These are phyloP conservation scores for Candolleomyces aberdarensis DNA, from an alignment of 768 basidiomycete genomes.

Conservation along the genomic window DNA sequence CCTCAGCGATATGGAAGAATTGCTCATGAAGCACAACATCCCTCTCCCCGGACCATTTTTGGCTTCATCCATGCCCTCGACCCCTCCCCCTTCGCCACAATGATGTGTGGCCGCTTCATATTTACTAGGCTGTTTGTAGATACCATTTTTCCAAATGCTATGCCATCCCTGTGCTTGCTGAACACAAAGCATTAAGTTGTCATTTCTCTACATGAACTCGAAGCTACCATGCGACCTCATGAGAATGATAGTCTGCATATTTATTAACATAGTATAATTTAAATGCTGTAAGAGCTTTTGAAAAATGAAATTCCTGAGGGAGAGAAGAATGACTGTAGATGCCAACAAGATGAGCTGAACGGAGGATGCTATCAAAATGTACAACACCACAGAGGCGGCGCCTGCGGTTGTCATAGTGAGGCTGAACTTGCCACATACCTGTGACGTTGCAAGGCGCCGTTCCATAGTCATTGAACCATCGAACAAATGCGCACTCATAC, in stretches of 20 bases:
- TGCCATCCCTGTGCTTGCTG: no score
- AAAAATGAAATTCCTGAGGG: background rate
- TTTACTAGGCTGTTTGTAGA: no score
- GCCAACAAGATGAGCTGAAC: conserved; percentile 10
- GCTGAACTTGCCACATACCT: conserved; percentile 17
- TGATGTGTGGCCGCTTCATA: no score
- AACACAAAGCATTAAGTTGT: no score
- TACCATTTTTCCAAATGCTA: no score
- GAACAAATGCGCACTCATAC: conserved; percentile 28
- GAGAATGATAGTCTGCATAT: conserved; percentile 15
- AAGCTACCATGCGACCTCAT: conserved; percentile 4
- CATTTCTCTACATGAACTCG: conserved; percentile 4
- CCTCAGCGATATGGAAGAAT: no score
- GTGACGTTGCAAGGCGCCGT: conserved; percentile 20
- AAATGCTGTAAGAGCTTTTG: conserved; percentile 3
- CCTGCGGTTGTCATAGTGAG: background rate
- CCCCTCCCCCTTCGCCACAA: no score
- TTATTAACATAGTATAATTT: conserved; percentile 13
- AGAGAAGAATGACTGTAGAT: background rate
- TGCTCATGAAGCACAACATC: no score
- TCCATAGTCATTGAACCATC: conserved; percentile 22
- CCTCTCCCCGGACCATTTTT: no score
- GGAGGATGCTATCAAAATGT: conserved; percentile 12
- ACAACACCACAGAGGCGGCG: background rate
- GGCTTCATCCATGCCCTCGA: no score